Evolutionary conservation across 192 early-diverging fungal genomes (phyloP).

Genomic region (Radiomyces spectabilis): DNA sequence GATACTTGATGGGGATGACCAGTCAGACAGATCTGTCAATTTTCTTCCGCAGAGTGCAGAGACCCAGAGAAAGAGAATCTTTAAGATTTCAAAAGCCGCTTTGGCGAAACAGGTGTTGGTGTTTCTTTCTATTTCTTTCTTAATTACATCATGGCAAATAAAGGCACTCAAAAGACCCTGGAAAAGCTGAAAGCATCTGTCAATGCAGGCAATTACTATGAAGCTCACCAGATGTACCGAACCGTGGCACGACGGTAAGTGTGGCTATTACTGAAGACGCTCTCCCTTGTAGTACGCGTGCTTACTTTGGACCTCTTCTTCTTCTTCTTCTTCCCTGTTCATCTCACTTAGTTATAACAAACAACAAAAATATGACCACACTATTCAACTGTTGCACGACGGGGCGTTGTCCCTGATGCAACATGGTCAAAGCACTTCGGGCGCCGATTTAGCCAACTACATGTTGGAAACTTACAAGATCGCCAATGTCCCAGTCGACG

Average conservation of each 20-base stretch:
- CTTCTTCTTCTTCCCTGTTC: too few relatives aligned
- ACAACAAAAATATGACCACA: conserved; percentile 70
- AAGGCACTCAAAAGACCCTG: conserved; percentile 55
- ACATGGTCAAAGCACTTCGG: conserved; percentile 76
- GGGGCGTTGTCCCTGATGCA: conserved; percentile 72
- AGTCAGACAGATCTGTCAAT: too few relatives aligned
- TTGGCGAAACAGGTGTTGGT: too few relatives aligned
- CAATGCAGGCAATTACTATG: conserved; percentile 85
- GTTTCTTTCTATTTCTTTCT: too few relatives aligned
- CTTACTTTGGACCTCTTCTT: too few relatives aligned
- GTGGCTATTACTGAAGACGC: neutral
- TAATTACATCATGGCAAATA: conserved; percentile 20
- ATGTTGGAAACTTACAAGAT: conserved; percentile 78
- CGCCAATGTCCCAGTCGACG: conserved; percentile 57
- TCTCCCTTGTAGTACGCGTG: neutral
- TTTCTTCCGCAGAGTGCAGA: too few relatives aligned
- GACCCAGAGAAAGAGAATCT: too few relatives aligned
- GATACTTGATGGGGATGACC: too few relatives aligned
- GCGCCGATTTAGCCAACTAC: conserved; percentile 73
- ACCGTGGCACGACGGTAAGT: conserved; percentile 78
- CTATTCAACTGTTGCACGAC: conserved; percentile 71
- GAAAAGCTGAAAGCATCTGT: conserved; percentile 62
- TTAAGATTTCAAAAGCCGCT: too few relatives aligned
- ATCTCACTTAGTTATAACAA: conserved; percentile 85
- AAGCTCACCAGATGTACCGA: conserved; percentile 95